These are phyloP conservation scores for Saccharomyces kudriavzevii DNA, from an alignment of 805 yeast genomes.

Conservation along the genomic window DNA sequence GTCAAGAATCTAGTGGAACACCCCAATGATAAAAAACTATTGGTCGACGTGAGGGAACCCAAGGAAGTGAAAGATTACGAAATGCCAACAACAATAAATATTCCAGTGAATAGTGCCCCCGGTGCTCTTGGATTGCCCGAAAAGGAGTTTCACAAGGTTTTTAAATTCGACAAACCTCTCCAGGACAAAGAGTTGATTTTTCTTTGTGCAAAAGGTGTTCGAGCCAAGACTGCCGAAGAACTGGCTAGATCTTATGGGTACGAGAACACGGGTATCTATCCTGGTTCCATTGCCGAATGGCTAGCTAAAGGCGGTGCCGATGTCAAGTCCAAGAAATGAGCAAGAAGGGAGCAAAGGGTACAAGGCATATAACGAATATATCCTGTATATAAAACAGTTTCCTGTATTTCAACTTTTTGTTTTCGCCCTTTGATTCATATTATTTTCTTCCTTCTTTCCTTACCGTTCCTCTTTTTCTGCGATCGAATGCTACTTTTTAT, in stretches of 20 bases:
- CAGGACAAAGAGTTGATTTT: constrained; percentile 67
- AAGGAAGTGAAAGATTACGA: constrained; percentile 62
- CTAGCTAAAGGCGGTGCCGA: constrained; percentile 24
- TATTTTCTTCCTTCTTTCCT: background rate
- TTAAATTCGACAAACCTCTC: constrained; percentile 76
- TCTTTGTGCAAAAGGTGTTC: constrained; percentile 87
- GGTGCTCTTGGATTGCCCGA: constrained; percentile 77
- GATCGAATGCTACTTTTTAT: background rate
- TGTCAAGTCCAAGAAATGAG: constrained; percentile 8
- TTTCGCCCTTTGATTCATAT: background rate
- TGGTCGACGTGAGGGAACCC: constrained; percentile 92
- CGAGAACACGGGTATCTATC: constrained; percentile 71
- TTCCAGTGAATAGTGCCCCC: constrained; percentile 85
- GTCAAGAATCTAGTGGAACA: constrained; percentile 40
- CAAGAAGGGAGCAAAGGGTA: background rate
- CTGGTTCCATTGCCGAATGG: constrained; percentile 90
- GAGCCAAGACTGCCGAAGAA: constrained; percentile 86
- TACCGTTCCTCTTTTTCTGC: background rate
- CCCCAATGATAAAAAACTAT: constrained; percentile 43
- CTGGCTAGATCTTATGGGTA: constrained; percentile 88
- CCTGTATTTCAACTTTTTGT: background rate
- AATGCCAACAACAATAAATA: constrained; percentile 77
- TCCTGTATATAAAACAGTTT: background rate
- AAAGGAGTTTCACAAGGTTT: constrained; percentile 72
- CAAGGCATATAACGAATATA: background rate